Percentiles rank a stretch among this genome's conserved stretches.
phyloP scores from a whole-genome alignment of 2,329 filamentous ascomycete genomes.

The Neofusicoccum umdonicola region DNA sequence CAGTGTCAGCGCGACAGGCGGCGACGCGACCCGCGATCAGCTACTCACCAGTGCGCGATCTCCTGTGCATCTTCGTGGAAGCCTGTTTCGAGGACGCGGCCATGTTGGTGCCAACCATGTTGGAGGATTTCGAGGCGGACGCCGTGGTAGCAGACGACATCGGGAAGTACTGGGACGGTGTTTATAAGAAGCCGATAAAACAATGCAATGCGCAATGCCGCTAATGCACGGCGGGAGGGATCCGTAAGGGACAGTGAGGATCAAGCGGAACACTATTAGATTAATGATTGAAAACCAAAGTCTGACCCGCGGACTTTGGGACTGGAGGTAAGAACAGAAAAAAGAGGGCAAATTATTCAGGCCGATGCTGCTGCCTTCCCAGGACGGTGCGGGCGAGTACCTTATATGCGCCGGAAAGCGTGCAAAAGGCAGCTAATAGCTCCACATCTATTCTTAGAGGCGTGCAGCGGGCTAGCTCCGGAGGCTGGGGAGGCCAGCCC shows the following conservation, averaged over 20 bases:
- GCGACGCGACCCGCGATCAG: background rate
- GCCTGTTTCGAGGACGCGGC: conserved; percentile 57
- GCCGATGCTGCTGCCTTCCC: conserved; percentile 30
- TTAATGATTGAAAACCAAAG: conserved; percentile 45
- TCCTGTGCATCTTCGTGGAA: conserved; percentile 84
- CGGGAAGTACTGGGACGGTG: conserved; percentile 44
- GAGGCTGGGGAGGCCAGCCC: conserved; percentile 22
- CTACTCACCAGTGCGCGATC: conserved; percentile 79
- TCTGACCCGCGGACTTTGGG: conserved; percentile 49
- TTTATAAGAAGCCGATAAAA: conserved; percentile 40
- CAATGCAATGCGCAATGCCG: conserved; percentile 39
- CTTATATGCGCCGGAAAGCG: conserved; percentile 46
- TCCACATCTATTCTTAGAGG: conserved; percentile 50
- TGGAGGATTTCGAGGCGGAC: conserved; percentile 45
- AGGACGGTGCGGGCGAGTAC: conserved; percentile 39
- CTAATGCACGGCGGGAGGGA: conserved; percentile 41
- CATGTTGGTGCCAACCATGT: conserved; percentile 50
- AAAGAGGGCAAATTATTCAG: conserved; percentile 47
- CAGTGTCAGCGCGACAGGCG: conserved; percentile 31
- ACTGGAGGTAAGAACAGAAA: conserved; percentile 34
- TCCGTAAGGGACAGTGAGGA: conserved; percentile 42
- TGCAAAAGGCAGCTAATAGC: conserved; percentile 40
- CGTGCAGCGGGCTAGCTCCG: conserved; percentile 27
- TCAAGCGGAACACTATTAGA: conserved; percentile 42
- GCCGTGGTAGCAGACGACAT: conserved; percentile 37